A percentile compares a stretch with the other conserved stretches of the same genome.
Conservation (phyloP, 768 basidiomycete species). For the Trametopsis cervina region DNA sequence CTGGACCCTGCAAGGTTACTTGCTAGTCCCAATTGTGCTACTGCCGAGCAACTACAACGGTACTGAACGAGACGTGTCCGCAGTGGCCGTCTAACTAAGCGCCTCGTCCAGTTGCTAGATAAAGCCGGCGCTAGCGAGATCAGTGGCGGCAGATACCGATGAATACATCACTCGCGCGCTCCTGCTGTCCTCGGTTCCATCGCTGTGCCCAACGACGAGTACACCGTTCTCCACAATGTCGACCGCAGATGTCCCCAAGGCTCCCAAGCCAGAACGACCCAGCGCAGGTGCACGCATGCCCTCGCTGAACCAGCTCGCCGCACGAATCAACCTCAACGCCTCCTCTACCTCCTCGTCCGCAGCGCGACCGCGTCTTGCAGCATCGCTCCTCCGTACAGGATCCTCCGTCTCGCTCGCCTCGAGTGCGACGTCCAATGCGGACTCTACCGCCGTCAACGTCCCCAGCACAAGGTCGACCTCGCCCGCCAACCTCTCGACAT, state of each 20-base stretch:
- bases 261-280: slow-evolving; percentile 33
- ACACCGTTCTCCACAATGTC: slow-evolving; percentile 16
- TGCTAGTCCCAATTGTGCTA: no score
- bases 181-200: no score
- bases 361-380: slow-evolving; percentile 64
- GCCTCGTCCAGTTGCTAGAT: no score
- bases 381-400: slow-evolving; percentile 59
- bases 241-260: slow-evolving; percentile 22
- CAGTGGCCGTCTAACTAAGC: no score
- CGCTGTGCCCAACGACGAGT: slow-evolving; percentile 1
- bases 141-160: no score
- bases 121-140: no score
- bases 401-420: slow-evolving; percentile 43
- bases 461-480: slow-evolving; percentile 64
- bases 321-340: slow-evolving; percentile 53
- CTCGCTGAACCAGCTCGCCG: slow-evolving; percentile 77
- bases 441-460: slow-evolving; percentile 62
- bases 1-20: no score
- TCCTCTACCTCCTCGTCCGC: slow-evolving; percentile 28
- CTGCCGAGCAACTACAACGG: no score
- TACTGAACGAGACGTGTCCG: no score
- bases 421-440: slow-evolving; percentile 31
- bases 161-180: no score
- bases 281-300: slow-evolving; percentile 41
- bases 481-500: slow-evolving; percentile 45